Evolutionary conservation across 768 basidiomycete species (phyloP), one percentile per base, ranked within the genome.

Genomic region (Sutorius australiensis): DNA sequence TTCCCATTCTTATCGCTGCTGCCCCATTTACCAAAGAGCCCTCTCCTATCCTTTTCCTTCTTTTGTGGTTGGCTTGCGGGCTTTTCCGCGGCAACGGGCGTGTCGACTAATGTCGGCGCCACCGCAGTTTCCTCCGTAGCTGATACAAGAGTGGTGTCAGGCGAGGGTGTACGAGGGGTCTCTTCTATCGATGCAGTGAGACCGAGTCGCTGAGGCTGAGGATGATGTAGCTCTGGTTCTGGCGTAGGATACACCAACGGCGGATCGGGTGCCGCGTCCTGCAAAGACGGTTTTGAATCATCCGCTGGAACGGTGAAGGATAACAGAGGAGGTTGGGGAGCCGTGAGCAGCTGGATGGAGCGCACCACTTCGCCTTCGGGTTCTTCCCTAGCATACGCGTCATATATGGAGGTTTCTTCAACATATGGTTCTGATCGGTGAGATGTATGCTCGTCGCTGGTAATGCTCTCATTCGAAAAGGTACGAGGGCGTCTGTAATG

Each of bases 381-480:
- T 8, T 83, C 84, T 39, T 78, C 78, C 38, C 75, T 68, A 19
- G 73, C 81, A 63, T 98, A 95, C 11, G 91, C 81, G 60, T 95
- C 93, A 64, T 87, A 92, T 56, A 95, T 94, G 34, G 79, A 80
- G 4, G 83, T 71, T 58, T 94, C 92, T 55, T 92, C 90, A 53
- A 84, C 87, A 61, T 85, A 92, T 1, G 88, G 87, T 40, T 90
- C 84, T 2, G 88, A 87, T 46, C 86, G 46, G 58, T 62, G 42
- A 58, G 68, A 31, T 65, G 62, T 14, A 14, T 81, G 80, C 19
- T 70, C 73, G 44, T 76, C 72, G 13, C 75, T 68, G 13, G 57
- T 58, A 24, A 58, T 75, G 59, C 76, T 62, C 70, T 71, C 58
- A 48, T 70, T 54, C 69, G 73, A 60, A 54, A 69, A 58, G 55